Evolutionary conservation across 1,139 yeast genomes (phyloP).

Genomic region (Yamadazyma kanchanaburiensis): DNA sequence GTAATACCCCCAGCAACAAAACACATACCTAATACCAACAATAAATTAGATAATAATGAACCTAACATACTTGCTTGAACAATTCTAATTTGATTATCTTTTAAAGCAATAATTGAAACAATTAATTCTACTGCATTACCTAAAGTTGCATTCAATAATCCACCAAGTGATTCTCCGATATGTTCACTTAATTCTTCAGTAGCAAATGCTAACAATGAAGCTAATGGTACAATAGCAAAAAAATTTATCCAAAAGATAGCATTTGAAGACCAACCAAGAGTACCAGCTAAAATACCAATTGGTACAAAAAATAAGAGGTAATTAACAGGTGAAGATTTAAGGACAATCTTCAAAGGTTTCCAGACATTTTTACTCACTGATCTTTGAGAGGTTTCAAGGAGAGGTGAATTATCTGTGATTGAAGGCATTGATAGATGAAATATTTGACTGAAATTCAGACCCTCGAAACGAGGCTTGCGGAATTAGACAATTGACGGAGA

Average conservation of each 20-base stretch:
- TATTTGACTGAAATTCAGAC: no score
- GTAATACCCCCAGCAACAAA: constrained; percentile 91
- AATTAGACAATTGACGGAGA: no score
- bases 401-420: constrained; percentile 5
- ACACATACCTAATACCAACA: constrained; percentile 93
- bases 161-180: constrained; percentile 88
- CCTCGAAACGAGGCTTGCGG: no score
- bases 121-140: constrained; percentile 94
- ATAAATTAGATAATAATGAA: constrained; percentile 79
- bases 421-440: constrained; percentile 3
- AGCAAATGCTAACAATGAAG: constrained; percentile 83
- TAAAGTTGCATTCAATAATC: constrained; percentile 89
- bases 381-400: constrained; percentile 1
- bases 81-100: constrained; percentile 81
- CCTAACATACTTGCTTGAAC: constrained; percentile 98
- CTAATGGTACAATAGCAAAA: constrained; percentile 88
- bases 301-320: constrained; percentile 80
- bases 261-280: constrained; percentile 52
- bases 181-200: constrained; percentile 89
- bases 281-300: constrained; percentile 74
- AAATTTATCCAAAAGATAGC: constrained; percentile 73
- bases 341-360: constrained; percentile 23
- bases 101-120: constrained; percentile 86
- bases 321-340: constrained; percentile 73
- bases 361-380: constrained; percentile 1